phyloP scores from a whole-genome alignment of 176 grass and related monocot species.

The Oryza coarctata region DNA sequence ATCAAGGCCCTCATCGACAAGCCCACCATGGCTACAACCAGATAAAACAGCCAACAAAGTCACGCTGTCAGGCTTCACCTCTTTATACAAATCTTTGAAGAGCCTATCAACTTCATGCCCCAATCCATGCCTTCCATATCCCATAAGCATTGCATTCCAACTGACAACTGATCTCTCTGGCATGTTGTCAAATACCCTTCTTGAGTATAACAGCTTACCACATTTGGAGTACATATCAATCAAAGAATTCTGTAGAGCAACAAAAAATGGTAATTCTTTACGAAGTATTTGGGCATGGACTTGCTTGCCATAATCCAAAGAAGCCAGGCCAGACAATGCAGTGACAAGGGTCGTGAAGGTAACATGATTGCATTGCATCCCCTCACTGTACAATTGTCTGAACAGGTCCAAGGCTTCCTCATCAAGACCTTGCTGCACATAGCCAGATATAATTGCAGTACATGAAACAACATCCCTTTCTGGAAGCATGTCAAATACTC shows the following conservation, averaged over 20 bases:
- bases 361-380: slow-evolving; percentile 77
- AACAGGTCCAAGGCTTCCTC: slow-evolving; percentile 72
- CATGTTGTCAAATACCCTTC: slow-evolving; percentile 67
- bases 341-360: slow-evolving; percentile 63
- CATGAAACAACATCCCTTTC: slow-evolving; percentile 71
- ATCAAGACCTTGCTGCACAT: slow-evolving; percentile 63
- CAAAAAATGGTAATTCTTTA: slow-evolving; percentile 55
- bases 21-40: slow-evolving; percentile 65
- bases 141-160: slow-evolving; percentile 72
- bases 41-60: slow-evolving; percentile 65
- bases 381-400: slow-evolving; percentile 51
- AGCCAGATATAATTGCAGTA: slow-evolving; percentile 68
- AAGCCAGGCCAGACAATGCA: slow-evolving; percentile 62
- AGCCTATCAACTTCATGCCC: slow-evolving; percentile 51
- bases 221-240: slow-evolving; percentile 85
- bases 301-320: slow-evolving; percentile 74
- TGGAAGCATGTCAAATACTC: slow-evolving; percentile 59
- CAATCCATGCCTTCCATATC: slow-evolving; percentile 75
- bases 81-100: slow-evolving; percentile 53
- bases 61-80: slow-evolving; percentile 61
- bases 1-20: slow-evolving; percentile 63
- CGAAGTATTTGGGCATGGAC: slow-evolving; percentile 60
- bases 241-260: slow-evolving; percentile 72
- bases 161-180: slow-evolving; percentile 60
- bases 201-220: slow-evolving; percentile 60